phyloP scores from a whole-genome alignment of 441 rosid genomes.

The Adansonia grandidieri region DNA sequence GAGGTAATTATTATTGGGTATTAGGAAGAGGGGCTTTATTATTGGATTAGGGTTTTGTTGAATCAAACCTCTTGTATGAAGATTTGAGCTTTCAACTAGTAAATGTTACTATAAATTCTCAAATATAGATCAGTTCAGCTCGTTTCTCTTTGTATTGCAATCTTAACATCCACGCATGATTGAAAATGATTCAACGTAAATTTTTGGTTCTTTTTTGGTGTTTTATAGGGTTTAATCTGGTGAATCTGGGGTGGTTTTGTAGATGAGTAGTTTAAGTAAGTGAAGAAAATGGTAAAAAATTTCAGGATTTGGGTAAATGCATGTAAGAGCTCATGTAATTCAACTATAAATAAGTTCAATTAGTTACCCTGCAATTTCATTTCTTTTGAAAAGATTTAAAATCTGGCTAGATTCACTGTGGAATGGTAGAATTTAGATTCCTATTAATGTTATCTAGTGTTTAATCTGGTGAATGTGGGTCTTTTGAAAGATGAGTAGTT shows the following conservation, averaged over 20 bases:
- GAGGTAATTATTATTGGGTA: background rate
- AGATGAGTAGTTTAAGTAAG: background rate
- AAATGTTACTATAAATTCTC: background rate
- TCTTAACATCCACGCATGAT: background rate
- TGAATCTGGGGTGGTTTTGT: background rate
- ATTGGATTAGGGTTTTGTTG: slow-evolving; percentile 12
- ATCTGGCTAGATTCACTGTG: background rate
- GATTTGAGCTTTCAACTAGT: background rate
- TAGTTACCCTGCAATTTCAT: background rate
- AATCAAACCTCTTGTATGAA: background rate
- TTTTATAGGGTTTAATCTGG: background rate
- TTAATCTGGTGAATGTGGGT: background rate
- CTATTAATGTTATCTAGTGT: background rate
- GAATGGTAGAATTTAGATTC: background rate
- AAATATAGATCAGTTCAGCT: background rate
- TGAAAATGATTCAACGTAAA: background rate
- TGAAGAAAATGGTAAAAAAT: background rate
- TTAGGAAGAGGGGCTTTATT: background rate
- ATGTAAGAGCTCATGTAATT: background rate
- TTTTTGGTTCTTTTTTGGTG: background rate
- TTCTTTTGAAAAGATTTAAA: background rate
- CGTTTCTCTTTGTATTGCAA: background rate
- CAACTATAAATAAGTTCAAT: background rate
- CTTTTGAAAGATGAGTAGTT: background rate
- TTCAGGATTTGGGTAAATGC: background rate